These are phyloP conservation scores for Cryptosporidium viatorum DNA, from an alignment of 169 alveolate species.

Conservation along the genomic window DNA sequence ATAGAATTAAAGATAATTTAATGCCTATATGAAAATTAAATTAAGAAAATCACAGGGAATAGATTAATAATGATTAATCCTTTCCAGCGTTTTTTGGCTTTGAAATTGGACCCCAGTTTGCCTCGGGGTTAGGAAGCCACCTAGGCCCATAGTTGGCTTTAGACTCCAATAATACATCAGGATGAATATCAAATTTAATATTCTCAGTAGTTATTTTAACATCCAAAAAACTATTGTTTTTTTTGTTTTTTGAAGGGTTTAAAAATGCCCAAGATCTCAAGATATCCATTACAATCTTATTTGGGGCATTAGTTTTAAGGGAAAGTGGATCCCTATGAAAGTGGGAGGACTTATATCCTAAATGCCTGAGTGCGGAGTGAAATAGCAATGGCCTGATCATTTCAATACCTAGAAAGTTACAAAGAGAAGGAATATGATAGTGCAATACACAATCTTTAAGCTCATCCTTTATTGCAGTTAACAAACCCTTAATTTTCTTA, in stretches of 20 bases:
- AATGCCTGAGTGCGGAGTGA: conserved; percentile 82
- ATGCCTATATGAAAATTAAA: conserved; percentile 19
- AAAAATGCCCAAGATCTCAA: conserved; percentile 82
- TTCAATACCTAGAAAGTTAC: conserved; percentile 76
- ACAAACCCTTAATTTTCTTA: conserved; percentile 51
- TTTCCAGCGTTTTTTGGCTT: conserved; percentile 9
- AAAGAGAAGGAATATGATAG: conserved; percentile 81
- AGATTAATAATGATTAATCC: background rate
- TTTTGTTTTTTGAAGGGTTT: conserved; percentile 47
- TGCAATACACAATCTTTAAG: conserved; percentile 79
- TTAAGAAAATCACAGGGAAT: background rate
- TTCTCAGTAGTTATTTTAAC: background rate
- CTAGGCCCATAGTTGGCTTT: conserved; percentile 49
- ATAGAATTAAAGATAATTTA: conserved; percentile 48
- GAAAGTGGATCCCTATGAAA: conserved; percentile 91
- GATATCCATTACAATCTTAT: conserved; percentile 90
- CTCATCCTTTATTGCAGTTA: conserved; percentile 77
- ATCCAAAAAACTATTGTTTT: conserved; percentile 14
- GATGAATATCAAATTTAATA: conserved; percentile 54
- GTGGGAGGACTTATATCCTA: conserved; percentile 89
- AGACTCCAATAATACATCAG: conserved; percentile 32
- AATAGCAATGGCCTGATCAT: conserved; percentile 78
- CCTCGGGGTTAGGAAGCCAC: conserved; percentile 86
- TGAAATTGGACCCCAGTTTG: conserved; percentile 87
- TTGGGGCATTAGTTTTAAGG: conserved; percentile 90